Evolutionary conservation across 768 basidiomycete genomes (phyloP).

Genomic region (Leucosporidium creatinivorum): DNA sequence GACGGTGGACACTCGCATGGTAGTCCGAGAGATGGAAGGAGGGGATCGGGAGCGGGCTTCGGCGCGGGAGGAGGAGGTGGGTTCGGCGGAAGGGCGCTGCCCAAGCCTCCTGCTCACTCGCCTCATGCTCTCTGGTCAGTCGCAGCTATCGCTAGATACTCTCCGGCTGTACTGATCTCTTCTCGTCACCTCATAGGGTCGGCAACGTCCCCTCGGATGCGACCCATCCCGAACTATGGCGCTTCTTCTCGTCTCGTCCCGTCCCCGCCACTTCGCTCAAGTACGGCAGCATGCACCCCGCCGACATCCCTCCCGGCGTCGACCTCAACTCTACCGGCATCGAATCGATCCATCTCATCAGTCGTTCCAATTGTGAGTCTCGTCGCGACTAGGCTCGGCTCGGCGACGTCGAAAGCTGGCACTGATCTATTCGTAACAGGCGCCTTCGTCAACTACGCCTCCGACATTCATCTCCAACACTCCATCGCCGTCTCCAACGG

Average conservation of each 20-base stretch:
- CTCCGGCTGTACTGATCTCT: conserved; percentile 56
- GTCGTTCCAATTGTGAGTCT: conserved; percentile 64
- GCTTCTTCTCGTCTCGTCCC: conserved; percentile 57
- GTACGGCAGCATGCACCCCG: conserved; percentile 3
- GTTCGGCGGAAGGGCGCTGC: conserved; percentile 15
- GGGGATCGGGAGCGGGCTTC: background rate
- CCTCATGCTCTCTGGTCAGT: conserved; percentile 29
- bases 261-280: conserved; percentile 19
- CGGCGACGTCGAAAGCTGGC: too few species aligned
- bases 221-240: conserved; percentile 74
- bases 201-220: conserved; percentile 84
- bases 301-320: conserved; percentile 22
- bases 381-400: too few species aligned
- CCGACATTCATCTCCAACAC: conserved; percentile 53
- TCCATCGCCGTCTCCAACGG: conserved; percentile 73
- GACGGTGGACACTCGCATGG: background rate
- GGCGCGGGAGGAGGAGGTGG: too few species aligned
- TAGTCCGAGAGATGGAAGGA: background rate
- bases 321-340: conserved; percentile 49
- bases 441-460: conserved; percentile 82
- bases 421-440: conserved; percentile 38
- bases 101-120: conserved; percentile 35
- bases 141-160: background rate
- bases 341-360: conserved; percentile 80
- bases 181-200: conserved; percentile 47